Evolutionary conservation across 2,329 filamentous ascomycete genomes (phyloP), one percentile per base, ranked within the genome.

Genomic region (Zymoseptoria crescenta): DNA sequence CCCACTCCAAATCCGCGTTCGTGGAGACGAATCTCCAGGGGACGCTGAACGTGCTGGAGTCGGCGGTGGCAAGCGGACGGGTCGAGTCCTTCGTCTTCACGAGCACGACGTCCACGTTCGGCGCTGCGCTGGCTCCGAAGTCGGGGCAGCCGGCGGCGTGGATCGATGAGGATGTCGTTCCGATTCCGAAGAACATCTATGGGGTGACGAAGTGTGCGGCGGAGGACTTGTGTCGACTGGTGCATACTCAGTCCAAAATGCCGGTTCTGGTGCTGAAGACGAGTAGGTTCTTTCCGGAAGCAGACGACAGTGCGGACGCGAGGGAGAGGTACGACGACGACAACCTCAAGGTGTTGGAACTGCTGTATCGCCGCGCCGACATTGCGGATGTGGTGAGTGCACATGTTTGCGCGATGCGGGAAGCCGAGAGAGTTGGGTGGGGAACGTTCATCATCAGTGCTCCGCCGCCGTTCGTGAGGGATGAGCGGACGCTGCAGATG

Each of bases 141-240:
- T 54, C 57, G 21, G 62, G 60, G 3, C 60, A 64, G 50, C 64
- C 62, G 19, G 64, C 64, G n/a, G 64, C 61, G 21, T 65, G 64
- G 62, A 64, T 65, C 16, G 57, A 65, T 8, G 64, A 65, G 52
- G 35, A 9, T 10, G 62, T 64, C 5, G 52, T 57, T 3, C 64
- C 64, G 4, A 62, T 64, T 4, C 64, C 64, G 4, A 65, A 65
- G 58, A 65, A 65, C 52, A 65, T 64, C 45, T 69, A 56, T 62
- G 79, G 79, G 56, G 72, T 74, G 3, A 81, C 79, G 19, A 81
- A 81, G 54, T 70, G 74, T 16, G 76, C 77, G 1, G 79, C 79
- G 4, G 79, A 81, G 61, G 77, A 80, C 55, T 59, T 81, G 29
- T 80, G 78, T 64, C 70, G 68, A 10, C 71, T 81, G 5, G 60